Evolutionary conservation across 805 yeast genomes (phyloP), one percentile per base, ranked within the genome.

Genomic region (Ogataea nakhonphanomensis): DNA sequence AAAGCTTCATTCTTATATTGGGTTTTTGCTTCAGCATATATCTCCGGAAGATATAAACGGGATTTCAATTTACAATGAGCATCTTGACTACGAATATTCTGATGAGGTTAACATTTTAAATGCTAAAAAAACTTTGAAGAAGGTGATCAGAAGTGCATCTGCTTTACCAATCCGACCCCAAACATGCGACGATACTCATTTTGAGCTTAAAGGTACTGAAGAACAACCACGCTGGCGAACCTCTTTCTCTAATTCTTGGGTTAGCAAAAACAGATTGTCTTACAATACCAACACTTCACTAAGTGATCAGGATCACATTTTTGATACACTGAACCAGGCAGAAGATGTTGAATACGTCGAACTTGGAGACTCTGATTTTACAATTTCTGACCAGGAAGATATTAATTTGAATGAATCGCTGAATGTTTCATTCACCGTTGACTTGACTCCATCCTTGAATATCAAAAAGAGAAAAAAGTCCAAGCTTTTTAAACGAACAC

Each of bases 1-100:
- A 41, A 76, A 76, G 51, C 61, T 76, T 26, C 63, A 74, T 41
- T 73, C 79, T 26, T 76, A 74, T 51, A 76, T 76, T 54, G 81
- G 81, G 8, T 76, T 74, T 46, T 71, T 75, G 44, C 59, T 74
- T 34, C 81, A 76, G 50, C 71, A 73, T 47, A 66, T 46, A 12
- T 45, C 48, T 7, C 33, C 30, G 12, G 41, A 41, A 14, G 44
- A 34, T 17, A 32, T 32, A 5, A 34, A 44, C 58, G 57, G 68
- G 43, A 57, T 66, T 33, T 30, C 40, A 9, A 36, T 43, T 22
- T 49, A 38, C 39, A 53, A 46, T 41, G 54, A 48, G 11, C 38
- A 50, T 15, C n/a, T 46, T 22, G 56, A 55, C 27, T 55, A 54
- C 37, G 78, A 74, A 50, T 74, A 75, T 51, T 73, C 78, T 2